Percentiles rank a stretch among this genome's conserved stretches.
phyloP scores from a whole-genome alignment of 176 grass and related monocot genomes.

The Rhynchospora pubera region DNA sequence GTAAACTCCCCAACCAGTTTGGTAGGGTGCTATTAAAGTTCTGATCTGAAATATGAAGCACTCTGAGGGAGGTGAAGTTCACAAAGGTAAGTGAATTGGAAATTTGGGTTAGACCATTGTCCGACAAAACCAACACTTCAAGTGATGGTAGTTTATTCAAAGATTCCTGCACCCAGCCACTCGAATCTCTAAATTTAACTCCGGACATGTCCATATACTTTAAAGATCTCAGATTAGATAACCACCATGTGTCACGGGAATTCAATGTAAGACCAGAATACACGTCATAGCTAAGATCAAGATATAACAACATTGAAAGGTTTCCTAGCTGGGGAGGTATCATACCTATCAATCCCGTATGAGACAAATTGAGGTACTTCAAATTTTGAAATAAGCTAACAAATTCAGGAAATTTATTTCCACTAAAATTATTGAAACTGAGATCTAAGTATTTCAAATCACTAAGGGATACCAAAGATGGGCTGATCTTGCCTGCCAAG shows the following conservation, averaged over 20 bases:
- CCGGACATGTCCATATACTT: neutral
- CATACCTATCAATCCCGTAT: neutral
- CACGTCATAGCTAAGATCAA: neutral
- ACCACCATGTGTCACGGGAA: neutral
- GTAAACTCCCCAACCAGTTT: neutral
- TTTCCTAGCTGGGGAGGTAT: constrained; percentile 35
- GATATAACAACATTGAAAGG: constrained; percentile 23
- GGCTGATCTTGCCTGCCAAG: constrained; percentile 25
- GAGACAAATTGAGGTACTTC: constrained; percentile 27
- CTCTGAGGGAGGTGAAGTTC: neutral
- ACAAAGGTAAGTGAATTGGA: neutral
- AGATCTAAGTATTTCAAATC: constrained; percentile 25
- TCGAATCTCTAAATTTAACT: constrained; percentile 6
- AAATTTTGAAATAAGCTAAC: constrained; percentile 12
- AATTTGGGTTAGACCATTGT: neutral
- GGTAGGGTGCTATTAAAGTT: neutral
- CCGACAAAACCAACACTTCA: neutral
- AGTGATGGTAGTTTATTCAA: neutral
- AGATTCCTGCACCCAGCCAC: neutral
- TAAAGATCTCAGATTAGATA: neutral
- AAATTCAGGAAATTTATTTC: constrained; percentile 12
- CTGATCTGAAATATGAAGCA: neutral
- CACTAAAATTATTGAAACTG: constrained; percentile 25
- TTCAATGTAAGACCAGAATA: neutral
- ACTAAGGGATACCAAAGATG: constrained; percentile 17